Evolutionary conservation across 345 rosid species (phyloP).

Genomic region (Orychophragmus violaceus): DNA sequence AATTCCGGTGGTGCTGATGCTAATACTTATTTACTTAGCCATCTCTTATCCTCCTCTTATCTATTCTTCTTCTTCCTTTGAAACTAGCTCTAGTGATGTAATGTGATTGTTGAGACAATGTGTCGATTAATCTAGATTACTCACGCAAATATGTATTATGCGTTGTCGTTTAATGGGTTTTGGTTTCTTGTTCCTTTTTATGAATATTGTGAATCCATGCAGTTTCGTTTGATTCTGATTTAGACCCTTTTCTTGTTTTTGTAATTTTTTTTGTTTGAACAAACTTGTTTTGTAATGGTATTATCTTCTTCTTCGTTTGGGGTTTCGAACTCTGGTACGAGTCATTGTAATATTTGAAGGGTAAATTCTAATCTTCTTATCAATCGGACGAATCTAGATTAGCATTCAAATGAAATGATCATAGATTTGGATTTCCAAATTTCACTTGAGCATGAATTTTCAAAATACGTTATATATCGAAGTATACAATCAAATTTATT

Average conservation of each 20-base stretch:
- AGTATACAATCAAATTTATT: not conserved
- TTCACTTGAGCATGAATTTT: not conserved
- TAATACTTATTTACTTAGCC: conserved; percentile 28
- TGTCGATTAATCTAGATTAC: not conserved
- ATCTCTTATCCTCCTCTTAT: conserved; percentile 16
- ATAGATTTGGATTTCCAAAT: not conserved
- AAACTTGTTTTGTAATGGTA: no score
- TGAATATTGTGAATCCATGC: conserved; percentile 13
- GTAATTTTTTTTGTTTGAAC: no score
- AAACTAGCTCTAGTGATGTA: not conserved
- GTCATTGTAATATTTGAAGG: not conserved
- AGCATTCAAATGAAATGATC: not conserved
- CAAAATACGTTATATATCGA: not conserved
- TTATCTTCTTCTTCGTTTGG: not conserved
- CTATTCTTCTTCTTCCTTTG: conserved; percentile 9
- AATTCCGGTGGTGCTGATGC: conserved; percentile 28
- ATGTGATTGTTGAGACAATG: conserved; percentile 7
- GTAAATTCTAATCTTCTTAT: not conserved
- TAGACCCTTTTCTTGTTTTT: not conserved
- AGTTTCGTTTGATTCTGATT: not conserved
- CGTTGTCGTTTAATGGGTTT: not conserved
- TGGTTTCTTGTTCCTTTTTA: conserved; percentile 6
- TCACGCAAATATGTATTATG: conserved; percentile 2
- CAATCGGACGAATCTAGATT: not conserved
- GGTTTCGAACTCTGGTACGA: not conserved